These are phyloP conservation scores for Austroboletus novae-zelandiae DNA, from an alignment of 1,284 basidiomycete species.

Conservation along the genomic window DNA sequence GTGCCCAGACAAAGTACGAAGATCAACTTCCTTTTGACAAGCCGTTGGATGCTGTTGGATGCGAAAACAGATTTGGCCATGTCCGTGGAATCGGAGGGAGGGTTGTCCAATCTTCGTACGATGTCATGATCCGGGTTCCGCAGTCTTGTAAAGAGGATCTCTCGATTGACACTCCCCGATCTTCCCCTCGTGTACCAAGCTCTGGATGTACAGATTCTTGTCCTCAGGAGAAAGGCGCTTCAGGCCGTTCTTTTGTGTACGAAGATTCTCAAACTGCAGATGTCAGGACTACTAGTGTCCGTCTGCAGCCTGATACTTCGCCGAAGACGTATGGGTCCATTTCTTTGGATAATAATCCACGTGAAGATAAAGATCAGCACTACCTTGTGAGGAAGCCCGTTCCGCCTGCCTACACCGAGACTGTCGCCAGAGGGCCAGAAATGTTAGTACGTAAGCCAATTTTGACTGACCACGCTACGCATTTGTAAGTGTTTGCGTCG, in stretches of 20 bases:
- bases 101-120: not conserved
- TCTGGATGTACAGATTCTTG: conserved; percentile 1
- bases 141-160: not conserved
- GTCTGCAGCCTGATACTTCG: not conserved
- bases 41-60: conserved; percentile 5
- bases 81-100: not conserved
- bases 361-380: not conserved
- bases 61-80: not conserved
- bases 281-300: not conserved
- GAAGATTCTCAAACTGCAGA: not conserved
- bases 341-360: not conserved
- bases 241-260: not conserved
- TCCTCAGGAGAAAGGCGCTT: not conserved
- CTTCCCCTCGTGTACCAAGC: not conserved
- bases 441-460: not conserved
- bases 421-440: not conserved
- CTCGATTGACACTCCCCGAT: not conserved
- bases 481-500: conserved; percentile 8
- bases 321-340: not conserved
- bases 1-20: not conserved
- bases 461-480: not conserved
- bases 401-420: not conserved
- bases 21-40: not conserved
- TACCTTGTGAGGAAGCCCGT: not conserved
- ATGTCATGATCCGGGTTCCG: not conserved